Percentiles rank a stretch among this genome's conserved stretches.
phyloP scores from a whole-genome alignment of 306 rosid genomes.

The Prinsepia uniflora region DNA sequence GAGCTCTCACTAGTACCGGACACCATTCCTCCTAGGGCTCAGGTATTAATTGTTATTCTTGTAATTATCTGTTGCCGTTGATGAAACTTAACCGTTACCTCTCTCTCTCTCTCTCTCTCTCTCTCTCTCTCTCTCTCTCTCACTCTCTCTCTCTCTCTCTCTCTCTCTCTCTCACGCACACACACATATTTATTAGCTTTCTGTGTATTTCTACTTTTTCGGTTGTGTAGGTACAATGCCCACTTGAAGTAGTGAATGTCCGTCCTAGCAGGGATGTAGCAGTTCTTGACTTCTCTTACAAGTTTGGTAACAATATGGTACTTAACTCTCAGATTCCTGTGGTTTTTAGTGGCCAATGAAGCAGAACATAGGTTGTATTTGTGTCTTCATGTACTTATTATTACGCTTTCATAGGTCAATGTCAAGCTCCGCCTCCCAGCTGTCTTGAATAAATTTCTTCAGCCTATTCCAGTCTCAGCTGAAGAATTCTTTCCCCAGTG shows the following conservation, averaged over 20 bases:
- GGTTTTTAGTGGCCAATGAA: slow-evolving; percentile 17
- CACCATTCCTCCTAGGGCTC: slow-evolving; percentile 98
- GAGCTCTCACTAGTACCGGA: slow-evolving; percentile 96
- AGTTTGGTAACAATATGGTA: slow-evolving; percentile 81
- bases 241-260: slow-evolving; percentile 85
- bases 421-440: slow-evolving; percentile 94
- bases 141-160: too few relatives aligned
- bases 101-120: slow-evolving; percentile 15
- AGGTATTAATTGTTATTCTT: slow-evolving; percentile 45
- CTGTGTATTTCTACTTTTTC: slow-evolving; percentile 18
- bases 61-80: slow-evolving; percentile 8
- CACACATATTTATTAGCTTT: background rate
- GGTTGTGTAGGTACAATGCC: slow-evolving; percentile 84
- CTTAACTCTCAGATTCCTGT: slow-evolving; percentile 21
- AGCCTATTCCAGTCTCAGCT: slow-evolving; percentile 69
- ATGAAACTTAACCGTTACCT: slow-evolving; percentile 1
- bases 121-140: too few relatives aligned
- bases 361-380: slow-evolving; percentile 16
- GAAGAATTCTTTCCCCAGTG: slow-evolving; percentile 98
- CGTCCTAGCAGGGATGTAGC: slow-evolving; percentile 97
- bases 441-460: slow-evolving; percentile 86
- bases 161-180: too few relatives aligned
- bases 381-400: slow-evolving; percentile 3
- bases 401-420: slow-evolving; percentile 53
- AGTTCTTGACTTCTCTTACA: slow-evolving; percentile 93